Conservation (phyloP, 768 basidiomycete species). For the Tulasnella sp. region DNA sequence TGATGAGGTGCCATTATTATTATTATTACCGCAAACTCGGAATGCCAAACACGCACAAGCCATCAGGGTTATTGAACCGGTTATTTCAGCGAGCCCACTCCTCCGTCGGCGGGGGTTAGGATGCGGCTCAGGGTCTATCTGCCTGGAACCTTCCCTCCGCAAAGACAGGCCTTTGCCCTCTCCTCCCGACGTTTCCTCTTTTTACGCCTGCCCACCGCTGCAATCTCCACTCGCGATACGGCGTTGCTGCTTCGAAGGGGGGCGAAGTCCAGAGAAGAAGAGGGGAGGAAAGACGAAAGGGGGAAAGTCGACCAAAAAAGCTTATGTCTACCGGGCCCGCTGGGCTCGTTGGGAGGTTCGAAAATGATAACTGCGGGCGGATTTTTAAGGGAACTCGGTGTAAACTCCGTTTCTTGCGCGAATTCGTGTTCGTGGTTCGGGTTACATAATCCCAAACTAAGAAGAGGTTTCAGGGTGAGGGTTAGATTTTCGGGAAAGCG, state of each 20-base stretch:
- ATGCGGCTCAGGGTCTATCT: background rate
- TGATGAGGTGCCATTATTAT: slow-evolving; percentile 4
- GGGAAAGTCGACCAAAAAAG: background rate
- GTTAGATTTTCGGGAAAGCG: background rate
- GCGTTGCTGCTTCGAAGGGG: background rate
- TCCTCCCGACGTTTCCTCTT: slow-evolving; percentile 8
- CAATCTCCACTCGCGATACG: background rate
- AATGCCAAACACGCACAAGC: background rate
- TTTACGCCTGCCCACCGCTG: background rate
- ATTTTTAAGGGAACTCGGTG: slow-evolving; percentile 13
- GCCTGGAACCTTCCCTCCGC: slow-evolving; percentile 10
- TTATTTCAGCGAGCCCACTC: slow-evolving; percentile 3
- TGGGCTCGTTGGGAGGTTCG: background rate
- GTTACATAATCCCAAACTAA: background rate
- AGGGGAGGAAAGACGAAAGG: background rate
- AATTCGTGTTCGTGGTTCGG: too few species aligned
- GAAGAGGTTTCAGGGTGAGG: background rate
- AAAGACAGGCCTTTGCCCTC: background rate
- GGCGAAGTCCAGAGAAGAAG: background rate
- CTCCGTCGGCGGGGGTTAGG: slow-evolving; percentile 17
- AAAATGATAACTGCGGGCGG: slow-evolving; percentile 21
- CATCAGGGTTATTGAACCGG: slow-evolving; percentile 8
- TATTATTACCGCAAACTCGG: background rate
- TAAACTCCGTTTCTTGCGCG: background rate
- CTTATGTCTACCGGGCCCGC: background rate